These are phyloP conservation scores for Linnemannia elongata DNA, from an alignment of 192 early-diverging fungal genomes.

Conservation along the genomic window DNA sequence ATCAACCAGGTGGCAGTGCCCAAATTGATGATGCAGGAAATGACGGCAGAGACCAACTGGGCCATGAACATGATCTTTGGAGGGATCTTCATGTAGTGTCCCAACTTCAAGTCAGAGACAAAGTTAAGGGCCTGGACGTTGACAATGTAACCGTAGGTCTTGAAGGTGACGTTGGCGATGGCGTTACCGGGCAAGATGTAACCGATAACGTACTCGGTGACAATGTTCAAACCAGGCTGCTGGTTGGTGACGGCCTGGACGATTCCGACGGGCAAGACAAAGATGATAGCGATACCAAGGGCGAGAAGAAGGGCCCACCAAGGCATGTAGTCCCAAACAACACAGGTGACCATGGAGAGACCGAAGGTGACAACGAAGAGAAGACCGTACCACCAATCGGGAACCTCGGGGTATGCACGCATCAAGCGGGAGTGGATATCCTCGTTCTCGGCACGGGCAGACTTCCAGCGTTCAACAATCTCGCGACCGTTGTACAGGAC, in stretches of 20 bases:
- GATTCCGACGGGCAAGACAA: slow-evolving; percentile 84
- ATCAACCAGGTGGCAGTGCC: slow-evolving; percentile 57
- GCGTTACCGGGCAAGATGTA: slow-evolving; percentile 81
- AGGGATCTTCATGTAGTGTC: slow-evolving; percentile 79
- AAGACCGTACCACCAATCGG: slow-evolving; percentile 66
- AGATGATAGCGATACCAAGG: slow-evolving; percentile 67
- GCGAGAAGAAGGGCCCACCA: slow-evolving; percentile 80
- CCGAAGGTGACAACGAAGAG: slow-evolving; percentile 58
- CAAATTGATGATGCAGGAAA: slow-evolving; percentile 66
- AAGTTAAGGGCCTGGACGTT: slow-evolving; percentile 80
- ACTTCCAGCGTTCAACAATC: slow-evolving; percentile 63
- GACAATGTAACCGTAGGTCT: slow-evolving; percentile 82
- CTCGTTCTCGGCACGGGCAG: slow-evolving; percentile 50
- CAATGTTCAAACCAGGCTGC: slow-evolving; percentile 79
- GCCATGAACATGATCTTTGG: slow-evolving; percentile 69
- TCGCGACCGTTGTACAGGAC: slow-evolving; percentile 76
- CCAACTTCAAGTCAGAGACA: slow-evolving; percentile 76
- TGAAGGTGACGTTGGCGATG: slow-evolving; percentile 86
- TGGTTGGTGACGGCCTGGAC: slow-evolving; percentile 82
- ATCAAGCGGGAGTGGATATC: slow-evolving; percentile 77
- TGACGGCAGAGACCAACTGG: slow-evolving; percentile 68
- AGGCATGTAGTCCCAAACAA: slow-evolving; percentile 69
- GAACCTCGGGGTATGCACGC: slow-evolving; percentile 75
- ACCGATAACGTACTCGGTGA: slow-evolving; percentile 88
- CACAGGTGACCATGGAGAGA: slow-evolving; percentile 60